A percentile compares a stretch with the other conserved stretches of the same genome.
These are phyloP conservation scores for Laguncularia racemosa DNA, from an alignment of 345 rosid species.

Conservation along the genomic window DNA sequence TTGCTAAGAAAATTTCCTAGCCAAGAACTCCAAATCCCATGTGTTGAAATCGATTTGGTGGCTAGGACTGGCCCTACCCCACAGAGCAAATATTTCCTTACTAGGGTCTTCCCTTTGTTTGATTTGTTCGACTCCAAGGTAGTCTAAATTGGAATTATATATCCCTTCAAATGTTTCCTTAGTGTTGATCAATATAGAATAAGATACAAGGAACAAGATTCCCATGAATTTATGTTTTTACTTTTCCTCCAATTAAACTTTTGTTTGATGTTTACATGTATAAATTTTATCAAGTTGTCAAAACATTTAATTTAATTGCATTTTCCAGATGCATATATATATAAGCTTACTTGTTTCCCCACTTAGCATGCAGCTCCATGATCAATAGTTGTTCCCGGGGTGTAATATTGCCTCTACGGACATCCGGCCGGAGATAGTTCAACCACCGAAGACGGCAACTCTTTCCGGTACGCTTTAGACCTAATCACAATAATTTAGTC, in stretches of 20 bases:
- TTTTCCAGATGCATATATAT: too few species aligned
- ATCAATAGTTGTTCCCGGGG: constrained; percentile 85
- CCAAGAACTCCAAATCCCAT: constrained; percentile 21
- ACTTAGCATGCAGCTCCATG: constrained; percentile 96
- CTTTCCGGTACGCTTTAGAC: constrained; percentile 94
- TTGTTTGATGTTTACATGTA: background rate
- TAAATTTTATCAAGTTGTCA: background rate
- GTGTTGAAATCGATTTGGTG: constrained; percentile 25
- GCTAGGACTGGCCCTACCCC: constrained; percentile 12
- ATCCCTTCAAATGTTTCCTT: too few species aligned
- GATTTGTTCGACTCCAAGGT: too few species aligned
- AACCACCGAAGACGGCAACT: constrained; percentile 99
- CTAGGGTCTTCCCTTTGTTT: background rate
- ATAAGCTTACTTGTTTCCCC: constrained; percentile 77
- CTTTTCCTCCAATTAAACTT: background rate
- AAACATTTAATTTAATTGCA: too few species aligned
- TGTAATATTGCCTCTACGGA: constrained; percentile 89
- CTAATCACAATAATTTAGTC: constrained; percentile 15
- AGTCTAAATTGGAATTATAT: too few species aligned
- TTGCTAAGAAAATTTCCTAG: constrained; percentile 4
- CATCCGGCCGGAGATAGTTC: constrained; percentile 92
- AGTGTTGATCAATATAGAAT: too few species aligned
- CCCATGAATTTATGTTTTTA: too few species aligned
- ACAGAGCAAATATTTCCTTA: background rate
- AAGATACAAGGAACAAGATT: too few species aligned